Evolutionary conservation across 2,329 filamentous ascomycete genomes (phyloP).

Genomic region (Colletotrichum sp.): DNA sequence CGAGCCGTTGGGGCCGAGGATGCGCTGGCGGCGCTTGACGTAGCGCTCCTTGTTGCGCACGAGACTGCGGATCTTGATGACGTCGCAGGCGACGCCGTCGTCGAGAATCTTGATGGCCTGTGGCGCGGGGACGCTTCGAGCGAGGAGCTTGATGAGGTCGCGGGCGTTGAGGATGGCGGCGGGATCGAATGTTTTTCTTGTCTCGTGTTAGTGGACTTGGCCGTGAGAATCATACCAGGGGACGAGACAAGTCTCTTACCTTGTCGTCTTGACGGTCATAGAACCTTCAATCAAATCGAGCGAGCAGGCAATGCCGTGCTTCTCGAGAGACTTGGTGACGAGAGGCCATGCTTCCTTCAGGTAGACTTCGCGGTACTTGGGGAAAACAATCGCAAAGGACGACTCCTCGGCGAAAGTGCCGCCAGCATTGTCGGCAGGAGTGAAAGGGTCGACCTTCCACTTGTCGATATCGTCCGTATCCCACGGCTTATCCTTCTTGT

Average conservation of each 20-base stretch:
- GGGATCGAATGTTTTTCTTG: constrained; percentile 85
- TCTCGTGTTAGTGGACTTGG: not conserved
- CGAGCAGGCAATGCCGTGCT: constrained; percentile 86
- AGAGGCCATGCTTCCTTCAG: constrained; percentile 92
- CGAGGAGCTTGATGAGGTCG: constrained; percentile 91
- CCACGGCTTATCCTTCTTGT: constrained; percentile 92
- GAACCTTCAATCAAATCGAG: constrained; percentile 94
- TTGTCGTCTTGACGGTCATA: constrained; percentile 96
- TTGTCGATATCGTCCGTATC: constrained; percentile 97
- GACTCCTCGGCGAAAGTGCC: constrained; percentile 94
- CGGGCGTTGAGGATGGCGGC: constrained; percentile 92
- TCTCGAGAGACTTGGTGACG: constrained; percentile 85
- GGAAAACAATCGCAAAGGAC: constrained; percentile 85
- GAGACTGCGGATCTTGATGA: constrained; percentile 92
- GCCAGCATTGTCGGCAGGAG: constrained; percentile 80
- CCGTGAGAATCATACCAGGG: constrained; percentile 49
- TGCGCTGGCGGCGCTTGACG: constrained; percentile 90
- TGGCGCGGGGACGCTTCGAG: constrained; percentile 88
- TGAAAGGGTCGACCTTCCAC: constrained; percentile 92
- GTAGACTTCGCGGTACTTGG: constrained; percentile 96
- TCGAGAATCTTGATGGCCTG: constrained; percentile 95
- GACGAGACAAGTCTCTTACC: constrained; percentile 58
- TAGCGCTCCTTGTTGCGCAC: constrained; percentile 95
- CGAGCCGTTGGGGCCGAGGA: constrained; percentile 88
- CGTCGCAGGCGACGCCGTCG: constrained; percentile 88